A percentile compares a stretch with the other conserved stretches of the same genome.
phyloP scores from a whole-genome alignment of 371 early-diverging fungal species.

The Massospora cicadina region DNA sequence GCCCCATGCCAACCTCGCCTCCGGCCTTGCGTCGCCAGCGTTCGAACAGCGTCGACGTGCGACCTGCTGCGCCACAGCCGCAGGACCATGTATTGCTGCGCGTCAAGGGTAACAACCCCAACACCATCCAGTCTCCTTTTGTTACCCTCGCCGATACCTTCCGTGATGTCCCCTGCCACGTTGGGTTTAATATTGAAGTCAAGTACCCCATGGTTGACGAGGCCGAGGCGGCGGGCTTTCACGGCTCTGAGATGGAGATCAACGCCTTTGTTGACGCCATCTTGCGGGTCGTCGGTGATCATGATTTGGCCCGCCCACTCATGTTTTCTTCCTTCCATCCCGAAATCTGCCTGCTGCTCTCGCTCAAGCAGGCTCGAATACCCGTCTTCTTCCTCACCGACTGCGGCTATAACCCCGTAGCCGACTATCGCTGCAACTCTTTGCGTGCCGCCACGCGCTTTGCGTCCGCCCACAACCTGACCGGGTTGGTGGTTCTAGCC shows the following conservation, averaged over 20 bases:
- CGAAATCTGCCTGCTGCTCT: slow-evolving; percentile 63
- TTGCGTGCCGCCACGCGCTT: slow-evolving; percentile 68
- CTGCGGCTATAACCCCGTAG: slow-evolving; percentile 56
- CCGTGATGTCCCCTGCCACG: slow-evolving; percentile 48
- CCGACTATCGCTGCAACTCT: slow-evolving; percentile 70
- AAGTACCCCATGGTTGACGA: slow-evolving; percentile 91
- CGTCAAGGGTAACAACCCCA: slow-evolving; percentile 40
- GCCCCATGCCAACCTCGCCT: not conserved
- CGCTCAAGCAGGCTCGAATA: slow-evolving; percentile 61
- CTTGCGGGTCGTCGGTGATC: slow-evolving; percentile 49
- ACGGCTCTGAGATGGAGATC: slow-evolving; percentile 33
- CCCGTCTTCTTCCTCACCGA: slow-evolving; percentile 88
- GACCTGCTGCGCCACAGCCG: not conserved
- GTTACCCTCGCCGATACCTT: slow-evolving; percentile 64
- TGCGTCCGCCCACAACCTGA: slow-evolving; percentile 48
- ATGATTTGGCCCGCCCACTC: slow-evolving; percentile 52
- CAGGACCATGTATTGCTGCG: not conserved
- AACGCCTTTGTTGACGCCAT: slow-evolving; percentile 79
- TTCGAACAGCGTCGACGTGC: not conserved
- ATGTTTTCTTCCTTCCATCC: slow-evolving; percentile 92
- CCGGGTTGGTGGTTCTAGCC: slow-evolving; percentile 70
- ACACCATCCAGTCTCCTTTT: slow-evolving; percentile 62
- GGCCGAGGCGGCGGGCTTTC: slow-evolving; percentile 29
- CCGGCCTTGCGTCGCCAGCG: not conserved
- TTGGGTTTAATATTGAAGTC: slow-evolving; percentile 92